Percentiles rank a stretch among this genome's conserved stretches.
Evolutionary conservation across 148 eudicot genomes (phyloP).

Genomic region (Oxyria digyna): DNA sequence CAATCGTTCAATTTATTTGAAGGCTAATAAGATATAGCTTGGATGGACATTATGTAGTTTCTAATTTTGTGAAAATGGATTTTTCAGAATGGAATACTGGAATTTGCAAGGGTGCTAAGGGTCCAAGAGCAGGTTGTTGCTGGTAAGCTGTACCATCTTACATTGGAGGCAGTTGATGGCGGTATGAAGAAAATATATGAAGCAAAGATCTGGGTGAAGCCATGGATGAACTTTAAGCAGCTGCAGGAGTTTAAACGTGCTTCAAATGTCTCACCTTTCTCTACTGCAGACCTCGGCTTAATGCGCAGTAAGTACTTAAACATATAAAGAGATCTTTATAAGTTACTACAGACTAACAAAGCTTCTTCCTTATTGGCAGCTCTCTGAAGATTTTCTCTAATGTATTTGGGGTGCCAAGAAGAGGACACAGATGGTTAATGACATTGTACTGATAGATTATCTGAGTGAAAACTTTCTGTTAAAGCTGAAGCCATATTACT

Average conservation of each 20-base stretch:
- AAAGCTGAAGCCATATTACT: background rate
- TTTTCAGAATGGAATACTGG: slow-evolving; percentile 2
- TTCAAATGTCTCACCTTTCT: slow-evolving; percentile 7
- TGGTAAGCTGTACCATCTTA: slow-evolving; percentile 12
- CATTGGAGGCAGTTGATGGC: slow-evolving; percentile 9
- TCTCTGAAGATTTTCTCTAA: background rate
- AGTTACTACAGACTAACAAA: background rate
- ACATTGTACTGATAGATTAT: background rate
- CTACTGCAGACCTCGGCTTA: slow-evolving; percentile 2
- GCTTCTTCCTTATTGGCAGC: background rate
- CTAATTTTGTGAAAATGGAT: slow-evolving; percentile 6
- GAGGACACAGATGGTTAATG: background rate
- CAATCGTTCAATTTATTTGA: background rate
- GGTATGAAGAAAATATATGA: slow-evolving; percentile 12
- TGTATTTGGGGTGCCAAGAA: background rate
- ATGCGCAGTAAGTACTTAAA: slow-evolving; percentile 1
- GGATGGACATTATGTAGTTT: background rate
- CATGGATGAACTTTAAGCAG: slow-evolving; percentile 16
- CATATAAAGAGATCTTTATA: background rate
- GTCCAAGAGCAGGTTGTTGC: slow-evolving; percentile 13
- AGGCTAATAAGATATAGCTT: background rate
- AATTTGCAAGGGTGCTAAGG: slow-evolving; percentile 8
- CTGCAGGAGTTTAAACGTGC: slow-evolving; percentile 10
- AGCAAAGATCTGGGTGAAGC: slow-evolving; percentile 16
- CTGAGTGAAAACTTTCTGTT: background rate